phyloP scores from a whole-genome alignment of 2,329 filamentous ascomycete species.

The Pseudodiploospora longispora region DNA sequence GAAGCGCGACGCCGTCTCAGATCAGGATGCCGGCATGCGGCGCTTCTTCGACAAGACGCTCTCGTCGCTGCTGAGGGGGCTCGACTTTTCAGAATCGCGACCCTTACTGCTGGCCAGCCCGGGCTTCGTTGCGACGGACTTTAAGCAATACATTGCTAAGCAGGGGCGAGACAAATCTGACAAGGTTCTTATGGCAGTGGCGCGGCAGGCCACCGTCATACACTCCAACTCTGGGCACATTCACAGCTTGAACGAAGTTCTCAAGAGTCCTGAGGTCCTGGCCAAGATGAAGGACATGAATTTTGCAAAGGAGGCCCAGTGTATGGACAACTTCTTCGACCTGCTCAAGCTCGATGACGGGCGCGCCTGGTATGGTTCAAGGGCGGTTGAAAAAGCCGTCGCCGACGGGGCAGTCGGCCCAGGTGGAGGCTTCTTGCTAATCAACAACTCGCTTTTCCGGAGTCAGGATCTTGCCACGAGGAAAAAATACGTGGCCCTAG shows the following conservation, averaged over 20 bases:
- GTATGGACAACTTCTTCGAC: constrained; percentile 78
- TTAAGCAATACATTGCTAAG: constrained; percentile 64
- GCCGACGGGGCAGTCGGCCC: constrained; percentile 81
- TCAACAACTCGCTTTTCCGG: constrained; percentile 82
- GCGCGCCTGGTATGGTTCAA: constrained; percentile 81
- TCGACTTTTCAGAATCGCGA: constrained; percentile 63
- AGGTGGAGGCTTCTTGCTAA: constrained; percentile 74
- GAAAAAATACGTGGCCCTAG: constrained; percentile 73
- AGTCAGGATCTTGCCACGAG: constrained; percentile 70
- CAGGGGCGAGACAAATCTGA: constrained; percentile 52
- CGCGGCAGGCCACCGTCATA: constrained; percentile 61
- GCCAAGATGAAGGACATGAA: constrained; percentile 77
- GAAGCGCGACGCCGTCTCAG: constrained; percentile 56
- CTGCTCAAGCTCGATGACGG: constrained; percentile 77
- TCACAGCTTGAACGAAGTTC: constrained; percentile 79
- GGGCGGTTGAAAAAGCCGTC: constrained; percentile 74
- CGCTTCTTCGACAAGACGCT: constrained; percentile 71
- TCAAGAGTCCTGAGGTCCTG: constrained; percentile 72
- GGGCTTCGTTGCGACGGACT: constrained; percentile 75
- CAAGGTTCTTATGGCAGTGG: constrained; percentile 58
- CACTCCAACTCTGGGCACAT: constrained; percentile 81
- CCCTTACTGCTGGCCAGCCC: constrained; percentile 82
- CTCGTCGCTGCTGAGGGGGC: constrained; percentile 64
- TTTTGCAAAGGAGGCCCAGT: constrained; percentile 71
- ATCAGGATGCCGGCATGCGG: constrained; percentile 62